Evolutionary conservation across 2,329 filamentous ascomycete genomes (phyloP).

Genomic region (Westerdykella sp.): DNA sequence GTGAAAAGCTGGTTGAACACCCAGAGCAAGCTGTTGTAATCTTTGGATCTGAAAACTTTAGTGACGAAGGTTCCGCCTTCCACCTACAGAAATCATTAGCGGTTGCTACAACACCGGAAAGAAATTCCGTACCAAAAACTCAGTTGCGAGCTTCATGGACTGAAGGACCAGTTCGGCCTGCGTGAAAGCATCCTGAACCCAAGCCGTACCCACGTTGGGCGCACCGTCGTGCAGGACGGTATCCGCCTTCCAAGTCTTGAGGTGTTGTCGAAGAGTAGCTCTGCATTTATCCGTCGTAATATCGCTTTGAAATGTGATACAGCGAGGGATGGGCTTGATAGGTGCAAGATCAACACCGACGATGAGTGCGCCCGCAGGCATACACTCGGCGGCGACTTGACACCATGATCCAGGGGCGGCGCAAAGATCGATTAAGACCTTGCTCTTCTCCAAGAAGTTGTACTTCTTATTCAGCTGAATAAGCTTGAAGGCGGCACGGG

Average conservation of each 20-base stretch:
- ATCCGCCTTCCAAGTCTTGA: slow-evolving; percentile 96
- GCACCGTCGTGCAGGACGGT: slow-evolving; percentile 94
- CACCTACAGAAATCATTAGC: background rate
- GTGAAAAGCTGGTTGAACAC: slow-evolving; percentile 95
- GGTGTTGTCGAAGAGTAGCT: slow-evolving; percentile 76
- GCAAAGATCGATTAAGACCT: slow-evolving; percentile 93
- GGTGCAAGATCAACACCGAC: slow-evolving; percentile 90
- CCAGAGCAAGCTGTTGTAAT: slow-evolving; percentile 94
- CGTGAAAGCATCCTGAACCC: slow-evolving; percentile 97
- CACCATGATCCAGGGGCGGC: slow-evolving; percentile 96
- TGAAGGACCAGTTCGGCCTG: slow-evolving; percentile 90
- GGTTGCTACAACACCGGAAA: slow-evolving; percentile 23
- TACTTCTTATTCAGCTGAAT: slow-evolving; percentile 99
- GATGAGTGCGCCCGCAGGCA: slow-evolving; percentile 85
- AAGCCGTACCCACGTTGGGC: slow-evolving; percentile 94
- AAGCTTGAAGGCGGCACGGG: slow-evolving; percentile 93
- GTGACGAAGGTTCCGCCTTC: slow-evolving; percentile 90
- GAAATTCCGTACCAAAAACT: slow-evolving; percentile 61
- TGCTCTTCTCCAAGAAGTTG: slow-evolving; percentile 94
- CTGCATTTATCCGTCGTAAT: slow-evolving; percentile 97
- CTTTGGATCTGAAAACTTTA: slow-evolving; percentile 94
- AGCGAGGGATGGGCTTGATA: slow-evolving; percentile 90
- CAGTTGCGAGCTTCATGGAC: slow-evolving; percentile 86
- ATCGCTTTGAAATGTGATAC: slow-evolving; percentile 94
- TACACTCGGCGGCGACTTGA: slow-evolving; percentile 91